Base-by-base conservation (phyloP, 1,139 yeast genomes). In the Geotrichum carabidarum region DNA sequence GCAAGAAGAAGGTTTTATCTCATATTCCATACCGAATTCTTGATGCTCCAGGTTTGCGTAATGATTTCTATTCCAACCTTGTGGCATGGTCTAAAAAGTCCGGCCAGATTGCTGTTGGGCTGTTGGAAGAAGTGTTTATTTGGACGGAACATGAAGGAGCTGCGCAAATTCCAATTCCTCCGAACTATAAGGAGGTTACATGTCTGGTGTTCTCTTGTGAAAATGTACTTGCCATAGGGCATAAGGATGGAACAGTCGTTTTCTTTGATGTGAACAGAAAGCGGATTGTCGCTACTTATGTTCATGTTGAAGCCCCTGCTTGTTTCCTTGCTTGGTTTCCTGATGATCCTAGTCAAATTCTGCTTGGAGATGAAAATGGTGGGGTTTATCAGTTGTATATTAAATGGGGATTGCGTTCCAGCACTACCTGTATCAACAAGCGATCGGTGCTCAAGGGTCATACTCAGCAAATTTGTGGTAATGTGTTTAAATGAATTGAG, bases 21-120 rank as follows among this genome's bases (percentile, higher is more conserved):
- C 57, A 51, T 45, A 56, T 56, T 30, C 79, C 82, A 0, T 78
- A 70, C 59, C 72, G 78, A 54, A 80, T 82, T 0, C 68, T 88
- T 22, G 89, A 84, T 64, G 95, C 95, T 0, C 93, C 91, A 0
- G 82, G 83, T 0, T 70, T 90, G 51, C 74, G 86, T 57, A 85
- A 88, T 65, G 96, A 90, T 67, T 90, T 83, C 66, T 90, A 90
- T 68, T 78, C 89, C 0, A 86, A 87, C 63, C 72, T 86, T 50
- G 79, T 89, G 0, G 79, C 91, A 9, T 89, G 96, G 95, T 82
- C 91, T 0, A 67, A 68, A 2, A 65, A 65, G 30, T 44, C 57
- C 14, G 77, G 77, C 31, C 74, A 74, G 35, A 73, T 89, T 0
- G 86, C 85, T 0, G 91, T 89, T 1, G 97, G 93, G 0, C 70